A percentile compares a stretch with the other conserved stretches of the same genome.
Evolutionary conservation across 495 filamentous ascomycete genomes (phyloP).

Genomic region (Viridothelium virens): DNA sequence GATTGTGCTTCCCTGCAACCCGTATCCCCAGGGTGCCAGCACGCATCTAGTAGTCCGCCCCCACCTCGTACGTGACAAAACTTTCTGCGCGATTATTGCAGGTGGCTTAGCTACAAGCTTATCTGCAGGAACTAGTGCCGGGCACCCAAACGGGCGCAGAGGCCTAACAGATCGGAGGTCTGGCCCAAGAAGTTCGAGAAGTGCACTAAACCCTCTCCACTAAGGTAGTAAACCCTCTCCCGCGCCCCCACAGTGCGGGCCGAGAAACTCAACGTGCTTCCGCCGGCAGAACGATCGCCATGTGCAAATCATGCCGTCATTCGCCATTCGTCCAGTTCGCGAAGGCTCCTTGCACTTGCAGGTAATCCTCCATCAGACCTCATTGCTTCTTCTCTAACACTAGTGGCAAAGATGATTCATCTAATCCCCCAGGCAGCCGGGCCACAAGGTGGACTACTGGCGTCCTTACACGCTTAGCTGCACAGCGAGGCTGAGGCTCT

Average conservation of each 20-base stretch:
- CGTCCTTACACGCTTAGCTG: no score
- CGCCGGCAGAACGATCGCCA: neutral
- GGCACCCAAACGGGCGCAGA: no score
- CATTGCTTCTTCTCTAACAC: no score
- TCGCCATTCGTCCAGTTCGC: neutral
- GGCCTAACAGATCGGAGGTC: no score
- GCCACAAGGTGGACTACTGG: neutral
- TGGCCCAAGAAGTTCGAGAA: no score
- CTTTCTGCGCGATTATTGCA: neutral
- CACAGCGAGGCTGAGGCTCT: neutral
- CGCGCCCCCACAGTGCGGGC: neutral
- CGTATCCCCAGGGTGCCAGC: neutral
- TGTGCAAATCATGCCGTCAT: constrained; percentile 3
- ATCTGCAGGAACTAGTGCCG: no score
- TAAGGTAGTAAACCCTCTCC: neutral
- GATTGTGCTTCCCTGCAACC: neutral
- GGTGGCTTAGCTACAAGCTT: neutral
- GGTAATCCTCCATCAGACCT: neutral
- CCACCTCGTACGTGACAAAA: no score
- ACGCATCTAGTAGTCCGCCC: neutral
- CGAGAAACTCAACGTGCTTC: neutral
- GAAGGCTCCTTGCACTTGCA: neutral
- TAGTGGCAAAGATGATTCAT: neutral
- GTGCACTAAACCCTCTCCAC: neutral
- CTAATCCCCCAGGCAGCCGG: neutral